Base-by-base conservation (phyloP, 2,329 filamentous ascomycete species). In the Stachybotrys chartarum region DNA sequence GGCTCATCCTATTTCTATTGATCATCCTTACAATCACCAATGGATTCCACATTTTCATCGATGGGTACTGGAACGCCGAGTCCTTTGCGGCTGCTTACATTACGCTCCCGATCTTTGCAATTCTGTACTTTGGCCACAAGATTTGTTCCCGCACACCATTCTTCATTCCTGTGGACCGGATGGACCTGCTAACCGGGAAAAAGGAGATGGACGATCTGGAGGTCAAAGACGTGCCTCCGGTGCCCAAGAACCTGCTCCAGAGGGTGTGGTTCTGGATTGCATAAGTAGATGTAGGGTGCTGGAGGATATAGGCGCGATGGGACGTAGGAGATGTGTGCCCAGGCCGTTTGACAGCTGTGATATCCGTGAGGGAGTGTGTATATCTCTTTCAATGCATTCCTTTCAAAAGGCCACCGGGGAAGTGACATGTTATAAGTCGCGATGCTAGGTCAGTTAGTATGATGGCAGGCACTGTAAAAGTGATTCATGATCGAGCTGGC, bases 1-100 rank as follows among this genome's bases (percentile, higher is more conserved):
- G 78, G 63, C 70, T 80, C 54, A 77, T 79, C 10, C 77, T 90
- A 1, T 66, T 79, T 16, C 65, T 83, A 30, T 79, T 90, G 54
- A 66, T 69, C 3, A 70, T 90, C 30, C 75, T 92, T n/a, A 82
- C 79, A 1, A 70, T 92, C 3, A 85, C 89, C 61, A 90, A 90
- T 63, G 89, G 88, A 1, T 93, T 91, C 70, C 80, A 85, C 42
- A 81, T 87, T 14, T 92, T 93, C 67, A 87, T 86, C 67, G 81
- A 83, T 0, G 72, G 76, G 7, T 75, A 84, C 31, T 93, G 85
- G 80, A 80, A 76, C 16, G 79, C 78, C 0, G 75, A 78, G 6
- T 76, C 77, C 62, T 94, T 94, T 63, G 57, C 86, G n/a, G 80
- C 82, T 0, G 78, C 72, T 63, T 91, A 85, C 63, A 76, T 88